Evolutionary conservation across 495 filamentous ascomycete genomes (phyloP), one percentile per base, ranked within the genome.

Genomic region (Aspergillus taichungensis): DNA sequence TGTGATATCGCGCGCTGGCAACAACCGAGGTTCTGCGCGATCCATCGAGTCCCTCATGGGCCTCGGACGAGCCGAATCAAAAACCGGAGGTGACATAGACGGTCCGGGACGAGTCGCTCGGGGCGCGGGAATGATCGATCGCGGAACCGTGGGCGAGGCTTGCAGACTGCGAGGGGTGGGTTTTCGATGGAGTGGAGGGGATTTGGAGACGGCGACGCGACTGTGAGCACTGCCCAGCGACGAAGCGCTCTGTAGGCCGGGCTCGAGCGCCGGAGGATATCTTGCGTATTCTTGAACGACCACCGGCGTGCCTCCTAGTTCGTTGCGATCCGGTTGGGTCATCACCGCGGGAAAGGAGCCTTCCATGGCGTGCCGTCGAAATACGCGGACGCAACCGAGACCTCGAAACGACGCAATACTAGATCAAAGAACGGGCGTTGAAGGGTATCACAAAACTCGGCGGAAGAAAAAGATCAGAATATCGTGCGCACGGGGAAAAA

Each of bases 1-100:
- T 5, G 77, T 83, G 8, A 95, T 79, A 37, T 80, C 74, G 30
- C 73, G 76, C 13, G 84, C 73, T 13, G 92, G 92, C 31, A 95
- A 64, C 27, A 61, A 41, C 13, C 68, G 62, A 30, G 53, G 54
- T 34, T 70, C 69, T 4, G 57, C 57, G 9, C 62, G 62, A 13
- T 67, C 65, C 10, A 60, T 49, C 10, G 63, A 34, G 37, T 70
- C 67, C 50, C 63, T 61, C 42, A 57, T 51, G 6, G 46, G 57
- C 33, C 56, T 53, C 30, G 57, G 66, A 13, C 61, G 65, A 8
- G 57, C 37, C 14, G 54, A 40, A 45, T 70, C 68, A 43, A 66
- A 67, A 0, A 64, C 35, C 14, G 68, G 66, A 29, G 69, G 69
- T 37, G 69, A 71, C 59, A 71, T 68, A 5, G 68, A 71, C 7